These are phyloP conservation scores for Tardiomyces blankii DNA, from an alignment of 1,139 yeast genomes.

Conservation along the genomic window DNA sequence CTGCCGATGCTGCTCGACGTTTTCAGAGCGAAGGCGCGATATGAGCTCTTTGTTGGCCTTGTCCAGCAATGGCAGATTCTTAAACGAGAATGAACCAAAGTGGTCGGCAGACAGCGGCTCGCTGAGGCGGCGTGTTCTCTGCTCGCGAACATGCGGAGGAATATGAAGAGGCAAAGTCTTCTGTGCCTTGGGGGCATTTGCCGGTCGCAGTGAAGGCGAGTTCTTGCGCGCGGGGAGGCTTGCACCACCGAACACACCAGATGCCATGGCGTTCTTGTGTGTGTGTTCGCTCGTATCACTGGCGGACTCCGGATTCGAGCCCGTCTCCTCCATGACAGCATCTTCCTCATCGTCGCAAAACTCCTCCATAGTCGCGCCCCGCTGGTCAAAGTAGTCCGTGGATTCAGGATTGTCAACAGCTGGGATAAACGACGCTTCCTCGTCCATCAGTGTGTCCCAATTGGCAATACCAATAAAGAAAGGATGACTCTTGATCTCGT, in stretches of 20 bases:
- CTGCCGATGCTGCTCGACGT: conserved; percentile 35
- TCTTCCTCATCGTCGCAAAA: conserved; percentile 5
- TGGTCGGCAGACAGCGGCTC: conserved; percentile 51
- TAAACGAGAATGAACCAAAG: conserved; percentile 87
- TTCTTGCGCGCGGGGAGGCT: background rate
- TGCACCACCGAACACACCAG: conserved; percentile 4
- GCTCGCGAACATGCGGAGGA: conserved; percentile 51
- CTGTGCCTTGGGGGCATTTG: background rate
- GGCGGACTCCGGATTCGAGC: background rate
- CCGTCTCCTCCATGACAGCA: background rate
- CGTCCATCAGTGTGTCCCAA: conserved; percentile 68
- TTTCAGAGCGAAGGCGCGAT: conserved; percentile 75
- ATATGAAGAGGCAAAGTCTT: conserved; percentile 33
- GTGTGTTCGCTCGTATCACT: background rate
- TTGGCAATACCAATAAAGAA: conserved; percentile 53
- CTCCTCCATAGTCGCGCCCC: conserved; percentile 68
- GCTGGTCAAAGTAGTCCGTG: conserved; percentile 81
- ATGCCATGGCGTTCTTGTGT: background rate
- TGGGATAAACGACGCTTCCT: conserved; percentile 81
- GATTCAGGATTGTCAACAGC: conserved; percentile 68
- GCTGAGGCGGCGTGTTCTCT: conserved; percentile 47
- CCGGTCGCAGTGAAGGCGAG: background rate
- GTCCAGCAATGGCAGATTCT: conserved; percentile 82
- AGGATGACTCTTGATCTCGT: conserved; percentile 67
- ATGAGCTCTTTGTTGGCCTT: conserved; percentile 92